Base-by-base conservation (phyloP, 306 rosid species). In the Delonix regia region DNA sequence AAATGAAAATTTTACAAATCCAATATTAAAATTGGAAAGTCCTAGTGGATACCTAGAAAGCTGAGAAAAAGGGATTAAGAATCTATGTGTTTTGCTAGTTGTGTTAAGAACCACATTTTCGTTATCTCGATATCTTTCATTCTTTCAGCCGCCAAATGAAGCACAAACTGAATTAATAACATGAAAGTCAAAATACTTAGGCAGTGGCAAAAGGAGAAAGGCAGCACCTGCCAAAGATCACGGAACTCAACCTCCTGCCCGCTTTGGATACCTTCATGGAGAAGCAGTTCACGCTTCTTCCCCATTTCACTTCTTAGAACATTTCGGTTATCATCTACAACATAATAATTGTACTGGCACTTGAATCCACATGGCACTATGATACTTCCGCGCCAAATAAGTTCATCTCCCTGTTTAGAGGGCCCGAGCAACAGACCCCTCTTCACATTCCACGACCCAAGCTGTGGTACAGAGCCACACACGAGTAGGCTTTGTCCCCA, bases 171-270 rank as follows among this genome's bases (percentile, higher is more conserved):
- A 60, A 73, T 63, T 30, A 57, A 66, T 22, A 76, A 68, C 66
- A 66, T 6, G 64, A 81, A 51, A 49, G 28, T 28, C 15, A 18
- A 55, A 45, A 56, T 28, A 16, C 28, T 41, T 21, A 47, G 36
- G 48, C 44, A 25, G 65, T 57, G 48, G 53, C 25, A 67, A 48
- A 81, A 68, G 52, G 80, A 63, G 24, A 73, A 59, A 70, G 78
- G 60, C 27, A 78, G 71, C 79, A 95, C 99, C 99, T 90, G 97
- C 99, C 99, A 95, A 68, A 95, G 93, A 84, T 92, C 99, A 74
- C 78, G 91, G 36, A 91, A 82, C 88, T 88, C 94, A n/a, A 95
- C 72, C 75, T 81, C 81, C 72, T 85, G 95, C 13, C 94, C 97
- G 71, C 85, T 86, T 81, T 78, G 88, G 78, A 92, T 79, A 56